phyloP scores from a whole-genome alignment of 78 protist genomes.

The Capsaspora owczarzaki region DNA sequence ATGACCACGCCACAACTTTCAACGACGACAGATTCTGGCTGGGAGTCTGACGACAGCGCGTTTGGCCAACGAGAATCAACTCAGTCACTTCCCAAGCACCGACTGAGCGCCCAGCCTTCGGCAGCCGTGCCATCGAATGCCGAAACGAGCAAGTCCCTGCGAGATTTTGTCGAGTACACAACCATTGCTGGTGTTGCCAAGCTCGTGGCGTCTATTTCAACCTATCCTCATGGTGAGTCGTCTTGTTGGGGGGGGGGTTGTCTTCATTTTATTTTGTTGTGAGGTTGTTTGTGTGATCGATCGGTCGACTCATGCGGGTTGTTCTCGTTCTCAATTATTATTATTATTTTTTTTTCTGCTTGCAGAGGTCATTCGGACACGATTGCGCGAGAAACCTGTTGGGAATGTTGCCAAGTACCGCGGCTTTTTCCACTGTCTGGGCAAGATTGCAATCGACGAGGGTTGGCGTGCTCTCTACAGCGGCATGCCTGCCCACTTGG shows the following conservation, averaged over 20 bases:
- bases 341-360: neutral
- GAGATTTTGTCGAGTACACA: neutral
- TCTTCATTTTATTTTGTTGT: neutral
- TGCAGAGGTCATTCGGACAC: constrained; percentile 29
- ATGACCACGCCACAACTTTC: too few relatives aligned
- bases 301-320: constrained; percentile 5
- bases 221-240: constrained; percentile 29
- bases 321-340: neutral
- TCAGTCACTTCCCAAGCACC: too few relatives aligned
- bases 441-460: constrained; percentile 12
- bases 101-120: too few relatives aligned
- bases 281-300: constrained; percentile 1
- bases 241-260: neutral
- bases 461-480: constrained; percentile 26
- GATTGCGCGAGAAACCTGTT: constrained; percentile 15
- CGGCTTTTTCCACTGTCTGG: constrained; percentile 6
- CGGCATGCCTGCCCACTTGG: constrained; percentile 31
- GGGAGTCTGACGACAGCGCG: too few relatives aligned
- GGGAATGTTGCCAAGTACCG: neutral
- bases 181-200: neutral
- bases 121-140: too few relatives aligned
- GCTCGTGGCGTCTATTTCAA: constrained; percentile 6
- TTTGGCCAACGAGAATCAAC: too few relatives aligned
- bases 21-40: too few relatives aligned
- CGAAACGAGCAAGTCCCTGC: too few relatives aligned